phyloP scores from a whole-genome alignment of 345 rosid species.

The Mallotus nudiflorus region DNA sequence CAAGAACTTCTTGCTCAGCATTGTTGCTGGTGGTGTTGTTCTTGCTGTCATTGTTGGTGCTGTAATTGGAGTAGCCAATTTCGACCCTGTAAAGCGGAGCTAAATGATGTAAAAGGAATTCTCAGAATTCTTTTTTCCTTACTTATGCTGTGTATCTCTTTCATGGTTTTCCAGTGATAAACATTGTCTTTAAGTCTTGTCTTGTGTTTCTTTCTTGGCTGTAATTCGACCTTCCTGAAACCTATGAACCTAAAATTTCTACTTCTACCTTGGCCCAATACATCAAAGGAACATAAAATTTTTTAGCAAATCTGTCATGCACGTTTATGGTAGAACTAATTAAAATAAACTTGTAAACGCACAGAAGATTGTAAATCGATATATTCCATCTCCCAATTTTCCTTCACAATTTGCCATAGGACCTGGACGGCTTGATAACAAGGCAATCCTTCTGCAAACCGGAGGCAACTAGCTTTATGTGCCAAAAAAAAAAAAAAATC shows the following conservation, averaged over 20 bases:
- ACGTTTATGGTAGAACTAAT: too few species aligned
- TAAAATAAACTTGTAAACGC: too few species aligned
- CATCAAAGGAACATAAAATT: not conserved
- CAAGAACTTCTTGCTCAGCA: slow-evolving; percentile 92
- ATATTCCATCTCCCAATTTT: too few species aligned
- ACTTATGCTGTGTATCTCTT: slow-evolving; percentile 8
- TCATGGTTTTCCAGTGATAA: not conserved
- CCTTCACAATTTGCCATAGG: too few species aligned
- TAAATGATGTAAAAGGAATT: too few species aligned
- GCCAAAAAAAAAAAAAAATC: too few species aligned
- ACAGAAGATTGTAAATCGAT: too few species aligned
- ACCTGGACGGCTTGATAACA: too few species aligned
- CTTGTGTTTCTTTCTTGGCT: slow-evolving; percentile 1
- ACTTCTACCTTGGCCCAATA: slow-evolving; percentile 10
- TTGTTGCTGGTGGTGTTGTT: slow-evolving; percentile 73
- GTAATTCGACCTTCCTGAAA: slow-evolving; percentile 17
- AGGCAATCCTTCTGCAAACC: too few species aligned
- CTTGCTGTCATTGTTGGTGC: slow-evolving; percentile 59
- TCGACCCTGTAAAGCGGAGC: slow-evolving; percentile 74
- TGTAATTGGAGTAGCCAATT: slow-evolving; percentile 75
- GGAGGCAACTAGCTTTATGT: too few species aligned
- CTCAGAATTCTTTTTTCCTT: slow-evolving; percentile 5
- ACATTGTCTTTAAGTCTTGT: not conserved
- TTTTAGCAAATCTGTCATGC: not conserved
- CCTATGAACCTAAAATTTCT: slow-evolving; percentile 19